These are phyloP conservation scores for Dillenia turbinata DNA, from an alignment of 164 flowering plant species.

Conservation along the genomic window DNA sequence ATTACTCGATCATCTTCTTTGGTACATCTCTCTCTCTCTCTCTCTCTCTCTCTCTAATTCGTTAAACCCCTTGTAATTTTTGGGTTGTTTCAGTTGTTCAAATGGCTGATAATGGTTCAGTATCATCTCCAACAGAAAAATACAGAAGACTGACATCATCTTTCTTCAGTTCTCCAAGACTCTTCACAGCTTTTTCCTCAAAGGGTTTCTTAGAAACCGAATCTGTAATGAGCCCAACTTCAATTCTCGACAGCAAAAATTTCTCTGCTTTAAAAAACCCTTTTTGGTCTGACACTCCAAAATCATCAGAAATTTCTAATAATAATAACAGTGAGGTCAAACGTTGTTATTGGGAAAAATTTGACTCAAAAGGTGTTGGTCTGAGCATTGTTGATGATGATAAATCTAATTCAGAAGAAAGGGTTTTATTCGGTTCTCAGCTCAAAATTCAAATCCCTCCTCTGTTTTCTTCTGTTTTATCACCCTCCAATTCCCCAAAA, in stretches of 20 bases:
- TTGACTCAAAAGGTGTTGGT: constrained; percentile 48
- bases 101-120: constrained; percentile 42
- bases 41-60: constrained; percentile 1
- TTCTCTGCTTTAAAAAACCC: constrained; percentile 43
- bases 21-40: not conserved
- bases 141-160: constrained; percentile 33
- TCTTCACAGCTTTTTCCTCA: constrained; percentile 40
- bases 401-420: constrained; percentile 18
- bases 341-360: constrained; percentile 34
- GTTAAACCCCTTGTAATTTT: not conserved
- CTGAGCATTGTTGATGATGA: constrained; percentile 68
- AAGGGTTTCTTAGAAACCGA: constrained; percentile 49
- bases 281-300: constrained; percentile 34
- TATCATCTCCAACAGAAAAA: constrained; percentile 29
- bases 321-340: constrained; percentile 15
- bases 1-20: not conserved
- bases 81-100: constrained; percentile 7
- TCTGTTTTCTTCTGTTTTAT: constrained; percentile 26
- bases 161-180: constrained; percentile 51
- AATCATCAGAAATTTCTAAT: constrained; percentile 21
- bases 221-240: constrained; percentile 68
- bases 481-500: constrained; percentile 33
- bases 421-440: constrained; percentile 71
- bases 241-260: constrained; percentile 61
- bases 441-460: constrained; percentile 67